Evolutionary conservation across 371 early-diverging fungal species (phyloP), one percentile per base, ranked within the genome.

Genomic region (Rhizopus delemar): DNA sequence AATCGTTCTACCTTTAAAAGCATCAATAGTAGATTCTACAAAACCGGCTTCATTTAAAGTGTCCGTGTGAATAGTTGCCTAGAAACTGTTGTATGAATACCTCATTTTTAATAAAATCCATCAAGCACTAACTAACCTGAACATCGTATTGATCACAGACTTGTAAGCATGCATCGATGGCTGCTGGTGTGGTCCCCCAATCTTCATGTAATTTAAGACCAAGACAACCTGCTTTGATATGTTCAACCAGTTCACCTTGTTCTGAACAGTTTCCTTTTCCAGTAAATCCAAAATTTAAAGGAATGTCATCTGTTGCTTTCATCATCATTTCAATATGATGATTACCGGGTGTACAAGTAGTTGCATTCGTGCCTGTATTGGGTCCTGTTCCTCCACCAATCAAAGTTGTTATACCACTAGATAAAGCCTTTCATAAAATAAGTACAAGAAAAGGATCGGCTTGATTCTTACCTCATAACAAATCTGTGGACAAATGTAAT

Each of bases 371-470:
- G 39, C 96, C 96, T 8, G 95, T 94, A 68, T 92, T 94, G 31
- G 96, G 95, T 0, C 97, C 97, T 0, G 94, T 94, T 31, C 97
- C 97, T 38, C 97, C 96, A 28, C 96, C 97, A 58, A 97, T 84
- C 61, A 97, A 61, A 1, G 96, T 97, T 5, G 96, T 95, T 33
- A 90, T 81, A 41, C 97, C 97, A 35, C 86, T 87, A 1, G 88
- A 81, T 29, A 96, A 63, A 2, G 94, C 91, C 86, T 85, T 9
- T 6, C n/a, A 29, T 29, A 58, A 59, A 41, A 53, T 53, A 33
- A 29, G 8, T 29, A 53, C 35, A 11, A 15, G 51, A 13, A 41
- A 13, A 55, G 28, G 29, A 32, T 49, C 50, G 12, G 22, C 29
- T 36, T 11, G 7, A 29, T 5, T 60, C 31, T 54, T 71, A 83